A percentile compares a stretch with the other conserved stretches of the same genome.
Conservation (phyloP, 257 asterid genomes). For the Solanum chaucha region DNA sequence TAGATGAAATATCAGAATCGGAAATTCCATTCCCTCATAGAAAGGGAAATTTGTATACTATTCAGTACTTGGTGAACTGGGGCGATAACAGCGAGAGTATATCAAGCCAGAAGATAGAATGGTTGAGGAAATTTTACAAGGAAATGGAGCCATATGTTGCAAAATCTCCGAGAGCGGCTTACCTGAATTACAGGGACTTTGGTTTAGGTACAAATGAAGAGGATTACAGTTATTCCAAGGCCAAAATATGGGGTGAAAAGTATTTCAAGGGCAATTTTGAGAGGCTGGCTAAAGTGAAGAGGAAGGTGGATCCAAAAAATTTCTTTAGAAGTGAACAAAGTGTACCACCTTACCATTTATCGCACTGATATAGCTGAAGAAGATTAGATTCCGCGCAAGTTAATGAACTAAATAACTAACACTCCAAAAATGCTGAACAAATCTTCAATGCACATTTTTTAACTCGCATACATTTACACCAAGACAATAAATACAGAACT, state of each 20-base stretch:
- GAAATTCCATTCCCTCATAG: background rate
- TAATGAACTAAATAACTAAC: background rate
- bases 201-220: background rate
- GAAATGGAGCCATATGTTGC: background rate
- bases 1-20: background rate
- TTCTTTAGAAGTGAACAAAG: background rate
- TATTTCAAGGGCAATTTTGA: background rate
- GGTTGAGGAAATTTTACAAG: background rate
- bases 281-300: background rate
- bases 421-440: background rate
- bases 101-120: background rate
- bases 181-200: background rate
- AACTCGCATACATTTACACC: background rate
- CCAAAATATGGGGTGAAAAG: constrained; percentile 1
- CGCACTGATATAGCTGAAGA: background rate
- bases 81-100: background rate
- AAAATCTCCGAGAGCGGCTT: background rate
- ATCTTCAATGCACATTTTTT: background rate
- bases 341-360: background rate
- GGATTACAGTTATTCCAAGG: background rate
- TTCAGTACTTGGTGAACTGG: background rate
- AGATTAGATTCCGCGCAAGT: background rate
- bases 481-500: background rate
- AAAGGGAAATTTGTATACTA: background rate
- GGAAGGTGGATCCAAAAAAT: background rate